Percentiles rank a stretch among this genome's conserved stretches.
Conservation (phyloP, 2,329 filamentous ascomycete genomes). For the Sporothrix pallida region DNA sequence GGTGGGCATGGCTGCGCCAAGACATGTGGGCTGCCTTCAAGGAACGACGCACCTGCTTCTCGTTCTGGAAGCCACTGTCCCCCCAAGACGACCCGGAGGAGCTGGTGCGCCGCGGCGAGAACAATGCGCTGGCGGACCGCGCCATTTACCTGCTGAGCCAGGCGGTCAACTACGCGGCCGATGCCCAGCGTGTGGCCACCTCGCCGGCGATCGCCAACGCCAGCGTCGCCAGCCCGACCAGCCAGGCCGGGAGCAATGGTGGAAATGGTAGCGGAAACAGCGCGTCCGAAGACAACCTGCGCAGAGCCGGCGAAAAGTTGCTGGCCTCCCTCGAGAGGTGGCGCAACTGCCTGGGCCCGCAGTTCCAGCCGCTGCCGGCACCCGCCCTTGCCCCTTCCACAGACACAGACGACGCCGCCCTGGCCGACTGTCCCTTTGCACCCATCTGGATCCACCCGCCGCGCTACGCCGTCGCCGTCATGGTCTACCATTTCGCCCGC, state of each 20-base stretch:
- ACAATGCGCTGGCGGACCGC: not conserved
- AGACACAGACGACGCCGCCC: slow-evolving; percentile 46
- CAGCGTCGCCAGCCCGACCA: not conserved
- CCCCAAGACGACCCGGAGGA: not conserved
- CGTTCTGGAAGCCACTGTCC: not conserved
- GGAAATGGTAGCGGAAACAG: not conserved
- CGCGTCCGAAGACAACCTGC: not conserved
- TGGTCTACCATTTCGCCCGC: slow-evolving; percentile 58
- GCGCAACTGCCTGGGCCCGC: not conserved
- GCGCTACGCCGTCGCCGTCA: slow-evolving; percentile 55
- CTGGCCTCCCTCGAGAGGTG: not conserved
- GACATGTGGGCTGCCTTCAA: slow-evolving; percentile 7
- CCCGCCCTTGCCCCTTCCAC: not conserved
- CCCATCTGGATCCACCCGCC: slow-evolving; percentile 59
- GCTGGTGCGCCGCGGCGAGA: not conserved
- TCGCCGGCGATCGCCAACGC: not conserved
- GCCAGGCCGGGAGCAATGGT: not conserved
- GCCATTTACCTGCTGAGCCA: slow-evolving; percentile 3
- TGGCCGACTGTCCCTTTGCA: slow-evolving; percentile 45
- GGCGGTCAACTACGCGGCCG: not conserved
- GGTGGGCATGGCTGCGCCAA: slow-evolving; percentile 1
- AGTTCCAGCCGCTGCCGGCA: slow-evolving; percentile 5
- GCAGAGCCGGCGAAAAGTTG: slow-evolving; percentile 1
- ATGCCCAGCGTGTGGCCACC: slow-evolving; percentile 1
- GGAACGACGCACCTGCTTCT: not conserved